Percentiles rank a stretch among this genome's conserved stretches.
Evolutionary conservation across 2,329 filamentous ascomycete genomes (phyloP).

Genomic region (Achaetomium macrosporum): DNA sequence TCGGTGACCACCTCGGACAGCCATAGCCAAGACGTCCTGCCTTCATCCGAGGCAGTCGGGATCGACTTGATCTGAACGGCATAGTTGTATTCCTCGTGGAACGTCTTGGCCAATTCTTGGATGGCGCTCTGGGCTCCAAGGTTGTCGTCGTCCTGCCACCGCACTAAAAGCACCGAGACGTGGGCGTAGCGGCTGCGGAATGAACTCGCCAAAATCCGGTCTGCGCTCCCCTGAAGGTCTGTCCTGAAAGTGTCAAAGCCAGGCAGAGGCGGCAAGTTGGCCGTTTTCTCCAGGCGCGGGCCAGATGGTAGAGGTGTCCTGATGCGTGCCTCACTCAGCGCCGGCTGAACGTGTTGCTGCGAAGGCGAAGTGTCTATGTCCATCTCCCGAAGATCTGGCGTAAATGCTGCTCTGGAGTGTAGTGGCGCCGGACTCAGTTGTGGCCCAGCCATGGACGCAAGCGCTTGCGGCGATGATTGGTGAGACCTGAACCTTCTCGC

Average conservation of each 20-base stretch:
- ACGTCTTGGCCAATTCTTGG: slow-evolving; percentile 44
- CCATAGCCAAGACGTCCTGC: slow-evolving; percentile 48
- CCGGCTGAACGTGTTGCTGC: slow-evolving; percentile 33
- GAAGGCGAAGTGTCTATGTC: slow-evolving; percentile 44
- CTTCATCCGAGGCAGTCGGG: slow-evolving; percentile 42
- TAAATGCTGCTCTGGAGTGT: slow-evolving; percentile 35
- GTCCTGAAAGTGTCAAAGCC: slow-evolving; percentile 47
- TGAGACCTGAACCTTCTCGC: slow-evolving; percentile 49
- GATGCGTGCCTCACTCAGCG: slow-evolving; percentile 43
- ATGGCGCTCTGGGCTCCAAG: slow-evolving; percentile 36
- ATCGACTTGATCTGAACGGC: slow-evolving; percentile 44
- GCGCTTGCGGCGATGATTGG: slow-evolving; percentile 47
- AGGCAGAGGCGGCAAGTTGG: slow-evolving; percentile 37
- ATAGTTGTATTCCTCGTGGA: slow-evolving; percentile 50
- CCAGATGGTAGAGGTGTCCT: slow-evolving; percentile 53
- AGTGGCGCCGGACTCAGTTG: slow-evolving; percentile 43
- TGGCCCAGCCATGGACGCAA: slow-evolving; percentile 39
- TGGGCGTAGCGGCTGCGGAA: slow-evolving; percentile 48
- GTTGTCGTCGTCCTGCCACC: slow-evolving; percentile 52
- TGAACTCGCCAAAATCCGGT: slow-evolving; percentile 44
- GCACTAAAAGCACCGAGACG: slow-evolving; percentile 49
- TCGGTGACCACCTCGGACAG: slow-evolving; percentile 45
- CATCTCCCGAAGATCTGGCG: slow-evolving; percentile 48
- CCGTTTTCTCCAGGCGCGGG: slow-evolving; percentile 47
- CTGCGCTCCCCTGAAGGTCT: slow-evolving; percentile 47